These are phyloP conservation scores for Moesziomyces sp. DNA, from an alignment of 1,284 basidiomycete species.

Conservation along the genomic window DNA sequence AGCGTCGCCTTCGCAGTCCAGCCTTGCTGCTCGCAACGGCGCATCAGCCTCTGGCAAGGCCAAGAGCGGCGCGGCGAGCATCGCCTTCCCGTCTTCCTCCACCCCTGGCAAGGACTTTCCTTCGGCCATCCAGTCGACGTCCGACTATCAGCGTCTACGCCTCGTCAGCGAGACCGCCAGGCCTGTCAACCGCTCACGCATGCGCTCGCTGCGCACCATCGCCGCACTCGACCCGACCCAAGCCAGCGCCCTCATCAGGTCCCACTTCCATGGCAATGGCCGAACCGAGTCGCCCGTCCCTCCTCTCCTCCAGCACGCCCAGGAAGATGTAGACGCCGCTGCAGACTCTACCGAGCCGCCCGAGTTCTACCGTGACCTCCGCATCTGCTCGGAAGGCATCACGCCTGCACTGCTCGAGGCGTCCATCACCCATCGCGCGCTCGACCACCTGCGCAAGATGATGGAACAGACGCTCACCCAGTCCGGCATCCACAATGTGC, in stretches of 20 bases:
- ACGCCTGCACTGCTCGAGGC: slow-evolving; percentile 43
- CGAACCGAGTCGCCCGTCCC: slow-evolving; percentile 29
- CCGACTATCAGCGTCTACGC: slow-evolving; percentile 44
- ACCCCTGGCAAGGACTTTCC: slow-evolving; percentile 11
- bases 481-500: slow-evolving; percentile 42
- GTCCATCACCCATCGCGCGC: slow-evolving; percentile 40
- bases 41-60: slow-evolving; percentile 5
- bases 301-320: slow-evolving; percentile 2
- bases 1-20: slow-evolving; percentile 7
- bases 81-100: slow-evolving; percentile 29
- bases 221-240: slow-evolving; percentile 41
- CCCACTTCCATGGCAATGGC: slow-evolving; percentile 28
- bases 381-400: slow-evolving; percentile 45
- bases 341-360: slow-evolving; percentile 18
- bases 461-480: slow-evolving; percentile 57
- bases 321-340: slow-evolving; percentile 16
- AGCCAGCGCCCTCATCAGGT: slow-evolving; percentile 37
- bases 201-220: slow-evolving; percentile 46
- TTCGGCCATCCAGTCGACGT: slow-evolving; percentile 43
- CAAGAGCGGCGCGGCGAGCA: slow-evolving; percentile 5
- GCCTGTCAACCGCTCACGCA: slow-evolving; percentile 28
- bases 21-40: not conserved
- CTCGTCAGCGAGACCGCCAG: slow-evolving; percentile 43
- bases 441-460: slow-evolving; percentile 58
- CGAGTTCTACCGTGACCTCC: slow-evolving; percentile 42